Evolutionary conservation across 1,284 basidiomycete species (phyloP), one percentile per base, ranked within the genome.

Genomic region (Prillingera fragicola): DNA sequence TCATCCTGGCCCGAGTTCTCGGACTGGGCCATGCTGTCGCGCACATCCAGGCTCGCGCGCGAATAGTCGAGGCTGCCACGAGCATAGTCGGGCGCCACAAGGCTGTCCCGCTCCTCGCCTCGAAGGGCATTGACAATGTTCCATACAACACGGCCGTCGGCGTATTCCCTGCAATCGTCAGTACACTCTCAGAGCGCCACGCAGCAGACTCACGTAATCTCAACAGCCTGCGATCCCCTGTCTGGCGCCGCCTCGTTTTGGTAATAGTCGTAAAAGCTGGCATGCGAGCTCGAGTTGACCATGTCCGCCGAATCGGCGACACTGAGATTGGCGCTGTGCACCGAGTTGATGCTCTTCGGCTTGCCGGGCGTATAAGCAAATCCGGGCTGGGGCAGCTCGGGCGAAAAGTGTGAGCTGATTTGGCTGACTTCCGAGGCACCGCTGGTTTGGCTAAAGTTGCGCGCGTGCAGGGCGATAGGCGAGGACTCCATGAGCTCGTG

Each of bases 61-160:
- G 15, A 12, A 22, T 14, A 13, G 28, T 8, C 17, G n/a, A n/a
- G n/a, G n/a, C n/a, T n/a, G n/a, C n/a, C n/a, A n/a, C n/a, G n/a
- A n/a, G n/a, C n/a, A n/a, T n/a, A n/a, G n/a, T n/a, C n/a, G n/a
- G n/a, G n/a, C n/a, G n/a, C n/a, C n/a, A n/a, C n/a, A n/a, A n/a
- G n/a, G n/a, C n/a, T n/a, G n/a, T n/a, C n/a, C n/a, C n/a, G n/a
- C 25, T 35, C 38, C 13, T 35, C 27, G 24, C 38, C 36, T 12
- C 59, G 59, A 17, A 67, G 48, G 1, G 60, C 67, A 37, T 70
- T 62, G 23, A 68, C 62, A 22, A 70, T 49, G 28, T 60, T 60
- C 67, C 67, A 70, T 3, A 66, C 63, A 0, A 70, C 55, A 33
- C 59, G 50, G 8, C 67, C 67, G 45, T 70, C 65, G 22, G 60